These are phyloP conservation scores for Sabuloglossum arenarium DNA, from an alignment of 495 filamentous ascomycete species.

Conservation along the genomic window DNA sequence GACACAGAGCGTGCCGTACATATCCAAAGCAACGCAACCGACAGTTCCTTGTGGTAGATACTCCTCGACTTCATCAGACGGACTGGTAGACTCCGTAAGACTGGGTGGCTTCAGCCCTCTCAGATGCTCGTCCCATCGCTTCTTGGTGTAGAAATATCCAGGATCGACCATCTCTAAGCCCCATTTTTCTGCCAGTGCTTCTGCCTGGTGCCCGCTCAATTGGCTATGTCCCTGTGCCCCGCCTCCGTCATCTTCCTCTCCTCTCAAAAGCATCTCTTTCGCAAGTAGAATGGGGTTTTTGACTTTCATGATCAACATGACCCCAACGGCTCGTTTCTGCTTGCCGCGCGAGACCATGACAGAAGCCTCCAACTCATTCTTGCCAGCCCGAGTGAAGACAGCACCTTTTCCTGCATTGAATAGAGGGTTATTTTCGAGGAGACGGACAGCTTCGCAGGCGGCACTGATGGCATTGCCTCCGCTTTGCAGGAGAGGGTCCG, in stretches of 20 bases:
- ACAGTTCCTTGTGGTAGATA: conserved; percentile 70
- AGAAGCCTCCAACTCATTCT: conserved; percentile 75
- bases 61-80: conserved; percentile 22
- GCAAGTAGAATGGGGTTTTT: conserved; percentile 67
- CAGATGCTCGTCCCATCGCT: conserved; percentile 65
- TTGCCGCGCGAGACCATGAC: conserved; percentile 64
- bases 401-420: conserved; percentile 78
- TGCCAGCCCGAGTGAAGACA: conserved; percentile 65
- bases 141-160: conserved; percentile 59
- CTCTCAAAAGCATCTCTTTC: conserved; percentile 42
- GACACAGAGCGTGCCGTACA: conserved; percentile 45
- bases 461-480: conserved; percentile 42
- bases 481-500: conserved; percentile 20
- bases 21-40: conserved; percentile 62
- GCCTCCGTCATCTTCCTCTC: conserved; percentile 23
- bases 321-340: conserved; percentile 56
- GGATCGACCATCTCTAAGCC: conserved; percentile 46
- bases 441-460: conserved; percentile 51
- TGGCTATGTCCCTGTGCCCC: conserved; percentile 42
- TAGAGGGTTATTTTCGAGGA: conserved; percentile 61
- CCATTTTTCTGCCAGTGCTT: conserved; percentile 41
- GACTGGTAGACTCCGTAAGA: conserved; percentile 4
- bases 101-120: conserved; percentile 26
- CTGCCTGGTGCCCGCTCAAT: conserved; percentile 43
- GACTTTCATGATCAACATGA: conserved; percentile 48